Conservation (phyloP, 2,329 filamentous ascomycete species). For the Tolypocladium pustulatum region DNA sequence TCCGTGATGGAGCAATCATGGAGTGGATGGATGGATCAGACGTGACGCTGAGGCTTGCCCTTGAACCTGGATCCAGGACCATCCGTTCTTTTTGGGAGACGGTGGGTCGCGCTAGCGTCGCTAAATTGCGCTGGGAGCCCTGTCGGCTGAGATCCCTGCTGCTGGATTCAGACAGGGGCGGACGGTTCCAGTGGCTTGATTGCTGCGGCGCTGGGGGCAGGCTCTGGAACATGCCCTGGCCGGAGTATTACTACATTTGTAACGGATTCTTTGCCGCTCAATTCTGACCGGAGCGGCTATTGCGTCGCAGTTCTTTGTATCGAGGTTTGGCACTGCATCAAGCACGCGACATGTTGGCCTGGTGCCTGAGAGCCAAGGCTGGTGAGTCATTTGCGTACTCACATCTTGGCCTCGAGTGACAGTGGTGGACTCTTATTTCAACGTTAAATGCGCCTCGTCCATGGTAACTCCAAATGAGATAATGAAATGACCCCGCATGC, state of each 20-base stretch:
- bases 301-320: neutral
- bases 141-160: neutral
- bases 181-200: neutral
- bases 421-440: neutral
- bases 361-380: neutral
- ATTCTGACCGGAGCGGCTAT: neutral
- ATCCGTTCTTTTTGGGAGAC: slow-evolving; percentile 1
- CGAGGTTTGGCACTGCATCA: neutral
- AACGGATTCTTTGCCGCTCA: neutral
- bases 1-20: neutral
- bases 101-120: neutral
- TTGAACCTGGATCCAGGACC: neutral
- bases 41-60: neutral
- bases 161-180: neutral
- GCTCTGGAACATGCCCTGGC: neutral
- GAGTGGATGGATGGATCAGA: neutral
- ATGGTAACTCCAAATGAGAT: neutral
- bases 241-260: neutral
- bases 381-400: neutral
- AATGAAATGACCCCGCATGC: neutral
- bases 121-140: neutral
- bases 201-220: neutral
- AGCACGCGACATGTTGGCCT: neutral
- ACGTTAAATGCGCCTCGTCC: neutral
- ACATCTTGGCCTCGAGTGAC: neutral